Evolutionary conservation across 257 asterid genomes (phyloP), one percentile per base, ranked within the genome.

Genomic region (Mentha longifolia): DNA sequence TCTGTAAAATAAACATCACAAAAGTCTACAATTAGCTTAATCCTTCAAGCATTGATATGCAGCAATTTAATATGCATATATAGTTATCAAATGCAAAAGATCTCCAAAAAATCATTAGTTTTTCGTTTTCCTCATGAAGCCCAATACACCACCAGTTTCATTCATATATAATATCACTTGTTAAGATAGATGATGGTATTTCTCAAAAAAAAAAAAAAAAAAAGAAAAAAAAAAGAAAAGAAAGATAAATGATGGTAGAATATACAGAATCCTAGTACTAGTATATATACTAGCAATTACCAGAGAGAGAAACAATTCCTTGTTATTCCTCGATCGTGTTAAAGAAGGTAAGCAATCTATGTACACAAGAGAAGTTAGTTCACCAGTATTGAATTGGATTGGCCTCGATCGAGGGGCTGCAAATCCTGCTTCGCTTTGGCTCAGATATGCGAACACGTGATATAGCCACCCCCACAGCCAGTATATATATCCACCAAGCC

Each of bases 381-480:
- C 74, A 41, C 74, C 71, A 31, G 54, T 33, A 17, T 46, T 47
- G 22, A 28, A 82, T 59, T 82, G 81, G 30, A 74, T 87, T 20
- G 89, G 67, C 67, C 84, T n/a, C n/a, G n/a, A n/a, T 75, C 14
- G 84, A 82, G 7, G 89, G 85, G 74, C 86, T 89, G 82, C 95
- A 87, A 39, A 88, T 72, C 82, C 91, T 83, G 84, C 95, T 90
- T 74, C 95, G 77, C 70, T 90, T 90, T 17, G 95, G 89, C 84
- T 86, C 92, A 0, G 96, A 90, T 81, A 90, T 90, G 7, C 82
- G 81, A 46, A 88, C 89, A 12, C 75, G 89, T 7, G 96, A 88
- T 55, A 90, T 85, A 7, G 96, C n/a, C n/a, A n/a, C n/a, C n/a
- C n/a, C 96, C 61, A 61, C 88, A 0, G 96, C 85, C 45, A 90